Conservation (phyloP, 2,329 filamentous ascomycete genomes). For the Aphanoascus verrucosus region DNA sequence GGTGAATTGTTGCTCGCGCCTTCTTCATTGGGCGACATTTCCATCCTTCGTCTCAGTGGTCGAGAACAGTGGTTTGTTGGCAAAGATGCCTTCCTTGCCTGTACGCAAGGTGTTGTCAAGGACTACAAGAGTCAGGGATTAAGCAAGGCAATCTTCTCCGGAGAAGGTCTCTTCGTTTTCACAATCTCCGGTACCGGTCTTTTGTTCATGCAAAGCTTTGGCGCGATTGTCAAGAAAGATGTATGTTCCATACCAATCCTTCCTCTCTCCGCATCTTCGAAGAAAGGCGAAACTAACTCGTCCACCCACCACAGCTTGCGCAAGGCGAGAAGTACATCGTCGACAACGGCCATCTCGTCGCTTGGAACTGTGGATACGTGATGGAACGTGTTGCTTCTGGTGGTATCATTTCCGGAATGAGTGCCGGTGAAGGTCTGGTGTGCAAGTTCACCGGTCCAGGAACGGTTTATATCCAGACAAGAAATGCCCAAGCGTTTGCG, state of each 20-base stretch:
- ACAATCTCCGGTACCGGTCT: constrained; percentile 72
- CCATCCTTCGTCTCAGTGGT: constrained; percentile 62
- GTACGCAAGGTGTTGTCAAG: constrained; percentile 75
- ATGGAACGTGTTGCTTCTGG: constrained; percentile 78
- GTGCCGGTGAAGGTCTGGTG: constrained; percentile 75
- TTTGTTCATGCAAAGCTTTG: constrained; percentile 84
- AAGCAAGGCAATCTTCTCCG: constrained; percentile 84
- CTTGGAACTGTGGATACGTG: constrained; percentile 92
- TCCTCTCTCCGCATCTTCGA: neutral
- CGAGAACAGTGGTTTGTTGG: constrained; percentile 66
- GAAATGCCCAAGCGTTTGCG: constrained; percentile 61
- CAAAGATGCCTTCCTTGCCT: constrained; percentile 74
- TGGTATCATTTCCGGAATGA: constrained; percentile 79
- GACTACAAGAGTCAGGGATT: constrained; percentile 79
- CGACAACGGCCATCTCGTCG: constrained; percentile 85
- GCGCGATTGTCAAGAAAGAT: constrained; percentile 89
- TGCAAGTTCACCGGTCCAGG: constrained; percentile 90
- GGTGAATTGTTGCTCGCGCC: constrained; percentile 84
- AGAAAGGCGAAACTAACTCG: neutral
- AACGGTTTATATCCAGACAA: constrained; percentile 83
- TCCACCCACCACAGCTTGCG: constrained; percentile 24
- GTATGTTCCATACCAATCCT: constrained; percentile 41
- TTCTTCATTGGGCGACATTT: constrained; percentile 70
- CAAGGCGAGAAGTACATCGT: constrained; percentile 79
- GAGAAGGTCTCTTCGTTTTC: constrained; percentile 85